Evolutionary conservation across 768 basidiomycete species (phyloP).

Genomic region (Tulasnella sp.): DNA sequence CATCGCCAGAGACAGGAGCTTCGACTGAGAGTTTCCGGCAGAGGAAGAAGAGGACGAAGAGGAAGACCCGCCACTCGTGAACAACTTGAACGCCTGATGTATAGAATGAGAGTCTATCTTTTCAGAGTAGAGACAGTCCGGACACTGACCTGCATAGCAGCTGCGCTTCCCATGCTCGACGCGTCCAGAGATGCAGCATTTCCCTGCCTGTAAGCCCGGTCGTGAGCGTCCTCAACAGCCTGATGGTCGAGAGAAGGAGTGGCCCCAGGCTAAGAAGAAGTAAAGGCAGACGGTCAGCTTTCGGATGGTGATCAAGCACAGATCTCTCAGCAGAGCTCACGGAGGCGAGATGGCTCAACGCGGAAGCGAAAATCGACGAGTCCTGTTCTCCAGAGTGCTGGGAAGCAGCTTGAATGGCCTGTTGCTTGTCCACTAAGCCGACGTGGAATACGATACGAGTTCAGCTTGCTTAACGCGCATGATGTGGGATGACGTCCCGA

Average conservation of each 20-base stretch:
- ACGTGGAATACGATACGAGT: neutral
- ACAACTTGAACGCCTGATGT: constrained; percentile 53
- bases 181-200: constrained; percentile 54
- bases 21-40: constrained; percentile 45
- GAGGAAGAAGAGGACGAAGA: constrained; percentile 35
- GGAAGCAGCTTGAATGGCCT: constrained; percentile 19
- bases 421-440: constrained; percentile 20
- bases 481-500: neutral
- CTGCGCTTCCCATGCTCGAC: constrained; percentile 65
- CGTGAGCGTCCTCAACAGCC: constrained; percentile 18
- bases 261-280: neutral
- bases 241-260: constrained; percentile 29
- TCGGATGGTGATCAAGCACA: neutral
- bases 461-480: neutral
- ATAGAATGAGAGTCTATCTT: neutral
- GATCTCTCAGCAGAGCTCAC: neutral
- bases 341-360: neutral
- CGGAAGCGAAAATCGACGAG: neutral
- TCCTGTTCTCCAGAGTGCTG: constrained; percentile 19
- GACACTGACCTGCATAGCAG: constrained; percentile 59
- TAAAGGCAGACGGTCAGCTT: neutral
- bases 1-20: constrained; percentile 19
- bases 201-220: constrained; percentile 36
- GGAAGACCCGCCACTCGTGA: neutral
- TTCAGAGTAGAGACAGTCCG: neutral